Conservation (phyloP, 805 yeast species). For the Candida quercuum region DNA sequence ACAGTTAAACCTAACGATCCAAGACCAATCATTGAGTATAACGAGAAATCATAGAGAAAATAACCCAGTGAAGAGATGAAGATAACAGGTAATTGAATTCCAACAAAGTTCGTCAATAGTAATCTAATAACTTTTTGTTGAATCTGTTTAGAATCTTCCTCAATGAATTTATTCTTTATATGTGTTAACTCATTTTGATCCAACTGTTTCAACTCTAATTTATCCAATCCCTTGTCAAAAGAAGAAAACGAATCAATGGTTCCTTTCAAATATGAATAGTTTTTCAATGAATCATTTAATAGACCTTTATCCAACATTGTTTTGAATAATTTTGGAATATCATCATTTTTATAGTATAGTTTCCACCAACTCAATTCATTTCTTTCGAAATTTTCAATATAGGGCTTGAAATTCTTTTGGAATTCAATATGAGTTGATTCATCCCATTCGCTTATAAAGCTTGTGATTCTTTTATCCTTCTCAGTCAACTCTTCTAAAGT, state of each 20-base stretch:
- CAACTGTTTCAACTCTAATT: slow-evolving; percentile 6
- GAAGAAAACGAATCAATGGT: slow-evolving; percentile 23
- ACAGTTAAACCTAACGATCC: slow-evolving; percentile 26
- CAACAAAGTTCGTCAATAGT: slow-evolving; percentile 24
- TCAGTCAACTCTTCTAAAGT: slow-evolving; percentile 13
- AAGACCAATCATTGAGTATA: slow-evolving; percentile 28
- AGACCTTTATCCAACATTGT: slow-evolving; percentile 22
- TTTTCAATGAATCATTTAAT: slow-evolving; percentile 22
- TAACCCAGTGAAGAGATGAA: slow-evolving; percentile 23
- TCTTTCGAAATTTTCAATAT: slow-evolving; percentile 19
- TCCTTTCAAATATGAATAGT: slow-evolving; percentile 28
- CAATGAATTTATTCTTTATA: slow-evolving; percentile 15
- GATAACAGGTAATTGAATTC: slow-evolving; percentile 27
- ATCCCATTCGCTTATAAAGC: slow-evolving; percentile 25
- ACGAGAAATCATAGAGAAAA: slow-evolving; percentile 23
- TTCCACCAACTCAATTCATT: slow-evolving; percentile 27
- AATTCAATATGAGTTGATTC: slow-evolving; percentile 25
- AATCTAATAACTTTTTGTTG: slow-evolving; percentile 23
- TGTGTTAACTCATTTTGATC: slow-evolving; percentile 15
- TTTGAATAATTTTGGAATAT: slow-evolving; percentile 21
- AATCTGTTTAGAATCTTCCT: slow-evolving; percentile 15
- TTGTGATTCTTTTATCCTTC: slow-evolving; percentile 13
- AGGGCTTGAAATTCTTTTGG: slow-evolving; percentile 24
- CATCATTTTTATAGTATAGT: slow-evolving; percentile 27
- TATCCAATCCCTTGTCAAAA: no score